phyloP scores from a whole-genome alignment of 2,329 filamentous ascomycete genomes.

The Neonectria sp. region DNA sequence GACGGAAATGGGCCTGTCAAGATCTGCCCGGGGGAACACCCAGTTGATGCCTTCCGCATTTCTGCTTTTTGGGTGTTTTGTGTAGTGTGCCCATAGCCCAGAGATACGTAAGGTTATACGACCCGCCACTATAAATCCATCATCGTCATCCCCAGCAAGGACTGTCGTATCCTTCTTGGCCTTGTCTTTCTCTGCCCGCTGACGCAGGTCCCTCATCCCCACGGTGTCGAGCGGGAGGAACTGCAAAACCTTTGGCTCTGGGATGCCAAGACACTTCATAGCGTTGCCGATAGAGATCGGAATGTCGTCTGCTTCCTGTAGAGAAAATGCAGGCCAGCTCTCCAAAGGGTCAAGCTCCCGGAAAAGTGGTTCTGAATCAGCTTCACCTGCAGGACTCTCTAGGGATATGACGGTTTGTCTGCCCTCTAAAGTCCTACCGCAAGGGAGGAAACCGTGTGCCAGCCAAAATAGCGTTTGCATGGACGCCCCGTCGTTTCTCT shows the following conservation, averaged over 20 bases:
- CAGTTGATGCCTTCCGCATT: background rate
- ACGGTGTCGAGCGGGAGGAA: conserved; percentile 17
- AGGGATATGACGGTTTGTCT: conserved; percentile 23
- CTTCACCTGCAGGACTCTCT: conserved; percentile 10
- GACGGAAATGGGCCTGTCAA: conserved; percentile 15
- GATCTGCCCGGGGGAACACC: conserved; percentile 15
- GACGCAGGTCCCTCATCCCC: background rate
- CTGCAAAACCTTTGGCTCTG: conserved; percentile 21
- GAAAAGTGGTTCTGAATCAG: background rate
- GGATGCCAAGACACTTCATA: conserved; percentile 26
- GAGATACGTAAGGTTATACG: background rate
- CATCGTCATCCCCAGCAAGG: background rate
- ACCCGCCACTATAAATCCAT: background rate
- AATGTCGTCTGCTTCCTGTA: conserved; percentile 23
- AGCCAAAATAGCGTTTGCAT: conserved; percentile 29
- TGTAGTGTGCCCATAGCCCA: conserved; percentile 7
- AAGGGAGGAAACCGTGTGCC: conserved; percentile 24
- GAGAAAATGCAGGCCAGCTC: conserved; percentile 23
- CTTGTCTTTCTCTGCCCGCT: conserved; percentile 2
- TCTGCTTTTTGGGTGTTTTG: background rate
- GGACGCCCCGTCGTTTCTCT: conserved; percentile 2
- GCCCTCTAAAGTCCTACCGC: conserved; percentile 15
- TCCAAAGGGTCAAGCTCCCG: background rate
- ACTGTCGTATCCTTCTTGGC: background rate
- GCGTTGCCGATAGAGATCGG: conserved; percentile 21